These are phyloP conservation scores for Ogataea ramenticola DNA, from an alignment of 805 yeast species.

Conservation along the genomic window DNA sequence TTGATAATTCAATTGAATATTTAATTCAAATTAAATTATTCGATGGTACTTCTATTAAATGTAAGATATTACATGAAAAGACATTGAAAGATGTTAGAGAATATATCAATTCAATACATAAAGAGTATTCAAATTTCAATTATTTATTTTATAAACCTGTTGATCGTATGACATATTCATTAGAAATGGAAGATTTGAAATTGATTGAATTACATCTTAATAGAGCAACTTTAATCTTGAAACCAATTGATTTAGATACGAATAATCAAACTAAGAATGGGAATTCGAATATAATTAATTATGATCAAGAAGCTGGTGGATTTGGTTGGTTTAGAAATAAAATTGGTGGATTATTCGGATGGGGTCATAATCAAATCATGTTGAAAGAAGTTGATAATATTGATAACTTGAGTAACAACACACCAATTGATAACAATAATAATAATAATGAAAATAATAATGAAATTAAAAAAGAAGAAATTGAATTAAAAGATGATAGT, in stretches of 20 bases:
- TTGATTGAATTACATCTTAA: constrained; percentile 50
- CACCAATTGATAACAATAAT: background rate
- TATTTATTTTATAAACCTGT: constrained; percentile 44
- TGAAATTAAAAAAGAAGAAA: background rate
- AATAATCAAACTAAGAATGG: background rate
- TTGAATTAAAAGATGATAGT: background rate
- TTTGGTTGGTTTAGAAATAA: constrained; percentile 18
- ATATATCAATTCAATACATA: constrained; percentile 44
- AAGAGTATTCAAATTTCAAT: constrained; percentile 42
- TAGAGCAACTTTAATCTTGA: constrained; percentile 66
- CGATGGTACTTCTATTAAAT: constrained; percentile 54
- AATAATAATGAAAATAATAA: background rate
- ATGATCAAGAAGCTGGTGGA: constrained; percentile 7
- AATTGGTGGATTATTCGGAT: constrained; percentile 6
- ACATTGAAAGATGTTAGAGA: constrained; percentile 52
- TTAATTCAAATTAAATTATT: constrained; percentile 45
- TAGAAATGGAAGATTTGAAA: constrained; percentile 50
- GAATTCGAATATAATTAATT: background rate
- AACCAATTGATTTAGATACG: constrained; percentile 38
- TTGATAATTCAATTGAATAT: constrained; percentile 35
- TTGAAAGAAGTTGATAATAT: too few species aligned
- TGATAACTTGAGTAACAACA: background rate
- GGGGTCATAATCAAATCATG: too few species aligned
- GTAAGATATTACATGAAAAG: constrained; percentile 37
- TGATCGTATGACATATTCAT: constrained; percentile 58